phyloP scores from a whole-genome alignment of 495 filamentous ascomycete genomes.

The Friedmanniomyces simplex region DNA sequence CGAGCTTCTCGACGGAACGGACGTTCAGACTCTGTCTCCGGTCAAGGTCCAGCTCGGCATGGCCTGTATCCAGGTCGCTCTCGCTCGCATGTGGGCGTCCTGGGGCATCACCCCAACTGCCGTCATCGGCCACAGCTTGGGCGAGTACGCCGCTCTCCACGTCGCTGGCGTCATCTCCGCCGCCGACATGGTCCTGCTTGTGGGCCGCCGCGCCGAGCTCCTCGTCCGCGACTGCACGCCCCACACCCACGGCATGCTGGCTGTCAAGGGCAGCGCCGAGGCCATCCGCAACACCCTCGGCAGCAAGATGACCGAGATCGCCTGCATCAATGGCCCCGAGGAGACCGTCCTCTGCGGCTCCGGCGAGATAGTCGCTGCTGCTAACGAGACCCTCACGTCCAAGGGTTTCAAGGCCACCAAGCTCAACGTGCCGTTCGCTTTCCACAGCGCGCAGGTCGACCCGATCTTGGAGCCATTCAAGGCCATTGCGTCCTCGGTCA shows the following conservation, averaged over 20 bases:
- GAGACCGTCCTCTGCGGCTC: constrained; percentile 38
- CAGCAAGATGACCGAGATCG: constrained; percentile 36
- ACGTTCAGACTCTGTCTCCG: constrained; percentile 53
- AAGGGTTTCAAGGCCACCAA: constrained; percentile 43
- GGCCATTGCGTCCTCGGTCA: constrained; percentile 28
- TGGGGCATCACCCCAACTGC: constrained; percentile 67
- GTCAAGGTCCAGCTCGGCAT: constrained; percentile 69
- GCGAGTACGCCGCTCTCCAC: constrained; percentile 81
- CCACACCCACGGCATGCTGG: constrained; percentile 57
- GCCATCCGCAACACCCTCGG: constrained; percentile 31
- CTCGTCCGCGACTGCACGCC: constrained; percentile 59
- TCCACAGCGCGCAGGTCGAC: constrained; percentile 45
- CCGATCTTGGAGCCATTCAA: constrained; percentile 41
- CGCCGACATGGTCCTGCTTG: constrained; percentile 69
- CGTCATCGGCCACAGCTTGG: constrained; percentile 77
- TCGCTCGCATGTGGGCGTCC: constrained; percentile 68
- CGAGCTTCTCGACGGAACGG: constrained; percentile 54
- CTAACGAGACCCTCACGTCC: constrained; percentile 27
- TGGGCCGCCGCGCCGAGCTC: constrained; percentile 68
- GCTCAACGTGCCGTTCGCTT: constrained; percentile 44
- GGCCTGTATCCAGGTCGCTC: constrained; percentile 73
- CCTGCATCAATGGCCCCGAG: constrained; percentile 39
- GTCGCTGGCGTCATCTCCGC: constrained; percentile 69
- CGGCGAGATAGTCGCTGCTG: constrained; percentile 26
- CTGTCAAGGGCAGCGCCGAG: constrained; percentile 35